Conservation (phyloP, 73 alveolate species). For the Durusdinium trenchii region DNA sequence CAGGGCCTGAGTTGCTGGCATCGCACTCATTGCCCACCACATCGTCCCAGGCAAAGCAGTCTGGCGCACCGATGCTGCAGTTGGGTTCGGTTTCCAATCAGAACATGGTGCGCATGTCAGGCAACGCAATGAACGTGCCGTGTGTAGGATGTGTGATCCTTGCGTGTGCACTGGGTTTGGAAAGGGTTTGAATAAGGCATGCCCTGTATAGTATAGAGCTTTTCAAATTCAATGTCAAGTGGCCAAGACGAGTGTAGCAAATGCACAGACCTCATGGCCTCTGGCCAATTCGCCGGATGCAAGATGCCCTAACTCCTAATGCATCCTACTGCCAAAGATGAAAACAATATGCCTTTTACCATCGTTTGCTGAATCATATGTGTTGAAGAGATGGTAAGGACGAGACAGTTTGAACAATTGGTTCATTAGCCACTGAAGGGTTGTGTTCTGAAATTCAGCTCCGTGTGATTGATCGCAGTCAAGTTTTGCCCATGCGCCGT, state of each 20-base stretch:
- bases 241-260: not conserved
- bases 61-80: not conserved
- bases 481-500: not conserved
- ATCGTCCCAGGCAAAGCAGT: not conserved
- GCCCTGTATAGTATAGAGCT: not conserved
- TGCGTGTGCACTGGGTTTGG: not conserved
- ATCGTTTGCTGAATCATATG: no score
- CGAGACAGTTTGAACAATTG: not conserved
- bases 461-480: not conserved
- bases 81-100: not conserved
- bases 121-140: constrained; percentile 36
- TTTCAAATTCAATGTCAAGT: not conserved
- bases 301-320: not conserved
- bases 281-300: not conserved
- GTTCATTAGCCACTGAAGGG: not conserved
- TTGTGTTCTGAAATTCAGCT: not conserved
- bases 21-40: constrained; percentile 12
- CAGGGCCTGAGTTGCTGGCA: not conserved
- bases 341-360: no score
- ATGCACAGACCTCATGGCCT: not conserved
- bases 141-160: not conserved
- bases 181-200: not conserved
- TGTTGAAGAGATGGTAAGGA: not conserved
- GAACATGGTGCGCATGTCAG: not conserved
- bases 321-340: not conserved